Conservation (phyloP, 2,329 filamentous ascomycete genomes). For the Apiospora saccharicola region DNA sequence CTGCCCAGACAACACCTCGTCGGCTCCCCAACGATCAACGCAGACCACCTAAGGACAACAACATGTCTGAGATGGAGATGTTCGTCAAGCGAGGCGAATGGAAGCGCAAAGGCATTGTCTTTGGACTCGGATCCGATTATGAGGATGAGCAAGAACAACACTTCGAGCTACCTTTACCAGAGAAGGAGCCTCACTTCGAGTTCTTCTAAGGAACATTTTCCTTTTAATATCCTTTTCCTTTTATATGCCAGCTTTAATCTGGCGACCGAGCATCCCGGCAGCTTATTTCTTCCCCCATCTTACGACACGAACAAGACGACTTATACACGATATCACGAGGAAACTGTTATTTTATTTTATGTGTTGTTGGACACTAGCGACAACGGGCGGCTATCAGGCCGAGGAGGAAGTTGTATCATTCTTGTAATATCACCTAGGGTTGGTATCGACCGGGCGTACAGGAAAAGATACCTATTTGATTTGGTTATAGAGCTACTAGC, state of each 20-base stretch:
- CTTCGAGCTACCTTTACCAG: slow-evolving; percentile 35
- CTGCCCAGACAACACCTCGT: slow-evolving; percentile 29
- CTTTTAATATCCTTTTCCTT: not conserved
- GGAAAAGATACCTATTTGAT: slow-evolving; percentile 21
- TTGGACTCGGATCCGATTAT: slow-evolving; percentile 37
- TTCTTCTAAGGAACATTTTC: not conserved
- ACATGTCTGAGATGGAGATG: slow-evolving; percentile 38
- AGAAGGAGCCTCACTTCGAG: not conserved
- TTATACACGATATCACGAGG: slow-evolving; percentile 16
- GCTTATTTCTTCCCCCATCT: not conserved
- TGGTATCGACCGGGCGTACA: slow-evolving; percentile 12
- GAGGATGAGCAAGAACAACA: slow-evolving; percentile 39
- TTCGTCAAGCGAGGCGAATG: slow-evolving; percentile 43
- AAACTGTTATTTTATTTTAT: slow-evolving; percentile 3
- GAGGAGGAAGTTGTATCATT: not conserved
- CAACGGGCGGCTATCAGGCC: slow-evolving; percentile 8
- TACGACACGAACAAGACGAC: slow-evolving; percentile 14
- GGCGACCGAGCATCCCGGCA: not conserved
- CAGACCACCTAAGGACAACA: slow-evolving; percentile 37
- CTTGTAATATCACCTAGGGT: slow-evolving; percentile 7
- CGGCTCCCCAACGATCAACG: slow-evolving; percentile 29
- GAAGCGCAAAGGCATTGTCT: slow-evolving; percentile 45
- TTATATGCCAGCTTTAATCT: not conserved
- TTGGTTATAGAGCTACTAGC: slow-evolving; percentile 4
- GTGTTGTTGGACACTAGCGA: not conserved